Evolutionary conservation across 331 rosid species (phyloP).

Genomic region (Quercus lobata): DNA sequence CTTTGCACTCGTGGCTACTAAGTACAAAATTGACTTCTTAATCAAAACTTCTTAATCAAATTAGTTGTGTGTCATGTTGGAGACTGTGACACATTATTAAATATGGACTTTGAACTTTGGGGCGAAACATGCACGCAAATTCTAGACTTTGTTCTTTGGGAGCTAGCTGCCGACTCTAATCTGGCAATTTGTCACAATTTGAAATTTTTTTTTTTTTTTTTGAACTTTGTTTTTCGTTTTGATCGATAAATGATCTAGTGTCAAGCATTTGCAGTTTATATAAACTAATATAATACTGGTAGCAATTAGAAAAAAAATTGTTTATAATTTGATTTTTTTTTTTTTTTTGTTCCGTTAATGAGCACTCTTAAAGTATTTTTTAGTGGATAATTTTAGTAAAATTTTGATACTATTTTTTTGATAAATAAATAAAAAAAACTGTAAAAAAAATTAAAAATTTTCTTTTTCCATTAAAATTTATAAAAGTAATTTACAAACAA

Average conservation of each 20-base stretch:
- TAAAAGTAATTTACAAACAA: no score
- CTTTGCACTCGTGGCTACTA: background rate
- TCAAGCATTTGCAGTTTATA: background rate
- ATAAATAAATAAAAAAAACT: no score
- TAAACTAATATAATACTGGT: no score
- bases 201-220: background rate
- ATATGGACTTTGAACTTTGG: constrained; percentile 6
- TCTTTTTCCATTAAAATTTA: no score
- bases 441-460: no score
- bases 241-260: background rate
- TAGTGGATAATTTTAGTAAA: no score
- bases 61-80: background rate
- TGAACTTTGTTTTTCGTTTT: background rate
- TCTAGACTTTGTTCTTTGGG: background rate
- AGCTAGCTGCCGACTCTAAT: constrained; percentile 13
- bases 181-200: constrained; percentile 1
- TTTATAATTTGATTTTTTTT: no score
- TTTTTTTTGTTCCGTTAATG: no score
- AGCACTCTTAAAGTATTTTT: no score
- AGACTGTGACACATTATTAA: background rate
- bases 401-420: no score
- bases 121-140: background rate
- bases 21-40: background rate
- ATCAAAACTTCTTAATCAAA: background rate
- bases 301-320: no score